These are phyloP conservation scores for Aspergillus candidus DNA, from an alignment of 2,329 filamentous ascomycete genomes.

Conservation along the genomic window DNA sequence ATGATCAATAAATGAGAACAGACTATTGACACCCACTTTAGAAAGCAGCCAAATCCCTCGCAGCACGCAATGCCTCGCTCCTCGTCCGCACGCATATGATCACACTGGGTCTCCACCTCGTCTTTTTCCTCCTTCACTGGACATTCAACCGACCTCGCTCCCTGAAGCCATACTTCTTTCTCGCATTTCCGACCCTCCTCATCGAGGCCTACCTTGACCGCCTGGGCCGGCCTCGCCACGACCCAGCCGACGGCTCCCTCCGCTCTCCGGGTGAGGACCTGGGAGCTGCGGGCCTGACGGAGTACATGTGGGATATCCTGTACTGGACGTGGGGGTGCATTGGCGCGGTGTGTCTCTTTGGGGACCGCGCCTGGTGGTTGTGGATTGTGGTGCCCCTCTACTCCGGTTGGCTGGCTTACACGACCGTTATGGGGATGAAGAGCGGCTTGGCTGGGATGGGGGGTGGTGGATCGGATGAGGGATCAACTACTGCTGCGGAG, in stretches of 20 bases:
- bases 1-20: slow-evolving; percentile 5
- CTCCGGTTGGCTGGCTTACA: slow-evolving; percentile 42
- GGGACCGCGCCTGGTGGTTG: slow-evolving; percentile 70
- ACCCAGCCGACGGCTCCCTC: slow-evolving; percentile 58
- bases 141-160: slow-evolving; percentile 57
- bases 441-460: slow-evolving; percentile 40
- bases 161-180: slow-evolving; percentile 60
- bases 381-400: slow-evolving; percentile 49
- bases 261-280: slow-evolving; percentile 80
- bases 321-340: slow-evolving; percentile 88
- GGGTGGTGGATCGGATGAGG: slow-evolving; percentile 22
- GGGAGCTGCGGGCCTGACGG: slow-evolving; percentile 77
- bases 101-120: slow-evolving; percentile 61
- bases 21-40: slow-evolving; percentile 13
- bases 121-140: slow-evolving; percentile 69
- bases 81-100: slow-evolving; percentile 79
- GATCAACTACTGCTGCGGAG: slow-evolving; percentile 21
- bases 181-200: slow-evolving; percentile 67
- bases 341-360: slow-evolving; percentile 65
- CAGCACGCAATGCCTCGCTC: slow-evolving; percentile 69
- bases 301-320: slow-evolving; percentile 96
- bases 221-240: slow-evolving; percentile 71
- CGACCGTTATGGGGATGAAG: slow-evolving; percentile 43
- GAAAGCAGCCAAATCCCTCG: slow-evolving; percentile 55
- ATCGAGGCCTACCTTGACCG: slow-evolving; percentile 84